These are phyloP conservation scores for Raphanus hybrid DNA, from an alignment of 441 rosid genomes.

Conservation along the genomic window DNA sequence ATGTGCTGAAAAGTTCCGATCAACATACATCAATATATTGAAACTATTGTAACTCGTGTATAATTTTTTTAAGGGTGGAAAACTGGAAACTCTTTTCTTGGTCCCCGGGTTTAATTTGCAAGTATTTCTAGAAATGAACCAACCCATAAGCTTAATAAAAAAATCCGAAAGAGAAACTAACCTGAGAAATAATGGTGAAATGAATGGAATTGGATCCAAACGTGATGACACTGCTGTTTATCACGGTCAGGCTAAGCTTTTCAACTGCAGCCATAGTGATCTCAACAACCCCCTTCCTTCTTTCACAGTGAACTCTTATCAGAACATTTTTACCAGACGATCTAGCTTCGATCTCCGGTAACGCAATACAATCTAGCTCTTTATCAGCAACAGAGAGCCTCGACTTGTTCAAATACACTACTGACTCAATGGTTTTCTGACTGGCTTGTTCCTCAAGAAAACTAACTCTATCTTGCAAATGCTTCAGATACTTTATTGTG, in stretches of 20 bases:
- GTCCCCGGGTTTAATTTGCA: neutral
- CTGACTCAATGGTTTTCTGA: conserved; percentile 54
- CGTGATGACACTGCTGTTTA: conserved; percentile 60
- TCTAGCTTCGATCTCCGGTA: conserved; percentile 82
- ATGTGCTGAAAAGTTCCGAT: neutral
- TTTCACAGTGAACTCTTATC: conserved; percentile 74
- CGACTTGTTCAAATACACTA: conserved; percentile 30
- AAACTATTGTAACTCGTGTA: neutral
- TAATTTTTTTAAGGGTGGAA: neutral
- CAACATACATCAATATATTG: neutral
- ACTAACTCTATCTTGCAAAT: conserved; percentile 71
- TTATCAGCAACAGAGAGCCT: neutral
- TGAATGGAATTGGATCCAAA: conserved; percentile 68
- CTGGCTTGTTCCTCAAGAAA: conserved; percentile 60
- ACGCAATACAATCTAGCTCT: neutral
- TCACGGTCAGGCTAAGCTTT: conserved; percentile 54
- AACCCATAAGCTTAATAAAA: neutral
- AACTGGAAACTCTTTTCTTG: neutral
- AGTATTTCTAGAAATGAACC: neutral
- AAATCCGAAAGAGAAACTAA: conserved; percentile 10
- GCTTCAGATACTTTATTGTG: conserved; percentile 77
- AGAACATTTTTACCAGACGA: conserved; percentile 63
- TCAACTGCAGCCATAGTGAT: conserved; percentile 63
- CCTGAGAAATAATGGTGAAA: conserved; percentile 72
- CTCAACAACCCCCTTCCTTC: conserved; percentile 57